Evolutionary conservation across 73 alveolate species (phyloP), one percentile per base, ranked within the genome.

Genomic region (Paramecium octaurelia): DNA sequence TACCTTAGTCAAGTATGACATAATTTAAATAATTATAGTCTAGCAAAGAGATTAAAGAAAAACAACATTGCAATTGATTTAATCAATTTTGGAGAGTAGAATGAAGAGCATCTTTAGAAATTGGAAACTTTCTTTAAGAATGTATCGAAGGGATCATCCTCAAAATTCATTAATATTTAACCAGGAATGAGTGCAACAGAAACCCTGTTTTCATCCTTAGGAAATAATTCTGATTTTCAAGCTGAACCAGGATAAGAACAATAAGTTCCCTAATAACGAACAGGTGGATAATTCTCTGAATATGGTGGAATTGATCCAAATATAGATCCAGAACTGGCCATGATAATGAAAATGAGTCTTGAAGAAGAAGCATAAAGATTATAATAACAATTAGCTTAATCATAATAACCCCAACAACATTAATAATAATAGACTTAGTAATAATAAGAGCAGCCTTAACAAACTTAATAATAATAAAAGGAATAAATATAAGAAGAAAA

Each of bases 31-130:
- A 5, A 31, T 23, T 12, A 4, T 16, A 64, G 92, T 35, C 95
- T 98, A 4, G 99, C 99, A 64, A 96, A 95, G 88, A 85, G 93
- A 11, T 88, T 98, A 75, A 98, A 96, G 93, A 97, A 96, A 90
- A 94, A 97, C 92, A 97, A 97, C 83, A 97, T 98, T 4, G 98
- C 99, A 10, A 80, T 98, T n/a, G 99, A 98, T 93, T 90, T 97
- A 11, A 92, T 98, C 18, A 93, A 92, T 92, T 96, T 98, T 85
- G 99, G 99, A 23, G 96, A 97, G 50, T 70, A 83, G 84, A 94
- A 96, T 23, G 99, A 97, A 48, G 96, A 85, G 8, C 70, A 96
- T 85, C 46, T 84, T 16, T 94, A 94, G 12, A 93, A 94, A 93
- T 93, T 96, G 29, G 86, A 93, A 68, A 90, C 71, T 16, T 88